Evolutionary conservation across 2,329 filamentous ascomycete genomes (phyloP), one percentile per base, ranked within the genome.

Genomic region (Ceratocystis cacaofunesta): DNA sequence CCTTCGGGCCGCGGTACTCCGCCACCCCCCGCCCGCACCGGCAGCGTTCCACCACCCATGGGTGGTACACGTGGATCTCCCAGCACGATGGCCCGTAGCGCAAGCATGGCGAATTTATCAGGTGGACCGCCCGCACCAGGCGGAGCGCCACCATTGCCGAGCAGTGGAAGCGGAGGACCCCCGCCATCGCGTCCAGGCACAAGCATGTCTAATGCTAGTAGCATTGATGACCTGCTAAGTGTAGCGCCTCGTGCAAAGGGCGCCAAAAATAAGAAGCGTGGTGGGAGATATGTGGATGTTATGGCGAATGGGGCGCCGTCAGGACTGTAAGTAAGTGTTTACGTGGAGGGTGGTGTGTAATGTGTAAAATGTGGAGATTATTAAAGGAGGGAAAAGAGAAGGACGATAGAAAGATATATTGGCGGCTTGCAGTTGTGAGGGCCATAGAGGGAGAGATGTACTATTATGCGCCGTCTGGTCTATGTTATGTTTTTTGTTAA

Each of bases 241-340:
- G 85, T 88, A 3, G 84, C 88, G 2, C 82, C 88, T 19, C 82
- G 89, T 69, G 92, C 88, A 70, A 78, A 80, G 4, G 80, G 80
- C 0, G 77, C 72, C 69, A 88, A 84, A 74, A 90, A 88, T 74
- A 79, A 83, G 71, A 90, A 90, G 78, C 96, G 91, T 79, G 85
- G 87, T 25, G 87, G 90, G 36, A 80, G 92, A 32, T 99, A 99
- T 78, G 86, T 99, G 36, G 94, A 99, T 80, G 90, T 99, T 68
- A 96, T 97, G 91, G 88, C 88, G 8, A 86, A 89, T 57, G 63
- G 63, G 4, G 22, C 41, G 19, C 50, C 63, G 55, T 36, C 32
- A 30, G 61, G 61, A 2, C 41, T 62, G 44, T 48, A 48, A 25
- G 32, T 19, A 15, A 12, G 30, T 6, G 58, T 62, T 22, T 7